phyloP scores from a whole-genome alignment of 2,329 filamentous ascomycete genomes.

The Parasarocladium wereldwijsianum region DNA sequence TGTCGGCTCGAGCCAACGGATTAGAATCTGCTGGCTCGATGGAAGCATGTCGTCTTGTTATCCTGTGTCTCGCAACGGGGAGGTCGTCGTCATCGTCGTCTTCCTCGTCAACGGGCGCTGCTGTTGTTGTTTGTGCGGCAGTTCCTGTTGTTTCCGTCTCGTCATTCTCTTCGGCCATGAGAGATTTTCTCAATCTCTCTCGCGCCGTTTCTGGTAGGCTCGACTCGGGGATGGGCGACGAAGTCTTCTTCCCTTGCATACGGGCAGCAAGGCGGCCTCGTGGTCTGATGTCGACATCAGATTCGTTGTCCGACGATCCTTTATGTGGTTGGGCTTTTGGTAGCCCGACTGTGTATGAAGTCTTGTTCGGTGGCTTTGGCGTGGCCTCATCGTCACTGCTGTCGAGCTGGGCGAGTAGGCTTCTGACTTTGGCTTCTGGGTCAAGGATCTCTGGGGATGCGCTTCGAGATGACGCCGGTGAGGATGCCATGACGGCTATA shows the following conservation, averaged over 20 bases:
- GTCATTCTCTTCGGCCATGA: slow-evolving; percentile 16
- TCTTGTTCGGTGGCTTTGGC: slow-evolving; percentile 6
- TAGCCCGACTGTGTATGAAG: slow-evolving; percentile 3
- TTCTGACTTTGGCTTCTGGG: slow-evolving; percentile 39
- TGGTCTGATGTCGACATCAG: slow-evolving; percentile 29
- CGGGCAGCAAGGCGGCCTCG: slow-evolving; percentile 50
- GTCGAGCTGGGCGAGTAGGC: slow-evolving; percentile 35
- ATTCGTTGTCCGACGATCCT: slow-evolving; percentile 22
- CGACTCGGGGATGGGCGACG: slow-evolving; percentile 9
- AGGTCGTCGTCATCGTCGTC: slow-evolving; percentile 26
- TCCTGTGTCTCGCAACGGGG: slow-evolving; percentile 24
- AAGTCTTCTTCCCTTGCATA: slow-evolving; percentile 30
- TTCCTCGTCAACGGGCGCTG: slow-evolving; percentile 16
- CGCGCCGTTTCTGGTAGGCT: slow-evolving; percentile 17
- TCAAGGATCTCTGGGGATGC: slow-evolving; percentile 29
- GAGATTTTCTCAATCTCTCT: slow-evolving; percentile 27
- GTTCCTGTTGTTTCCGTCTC: slow-evolving; percentile 11
- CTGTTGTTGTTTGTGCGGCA: slow-evolving; percentile 15
- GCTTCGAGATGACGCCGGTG: slow-evolving; percentile 27
- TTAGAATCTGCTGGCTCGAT: slow-evolving; percentile 9
- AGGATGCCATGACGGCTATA: slow-evolving; percentile 35
- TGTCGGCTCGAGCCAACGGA: slow-evolving; percentile 13
- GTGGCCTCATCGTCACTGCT: slow-evolving; percentile 30
- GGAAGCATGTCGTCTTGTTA: too few relatives aligned
- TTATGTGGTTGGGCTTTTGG: slow-evolving; percentile 6